Evolutionary conservation across 345 rosid genomes (phyloP), one percentile per base, ranked within the genome.

Genomic region (Litchi chinensis): DNA sequence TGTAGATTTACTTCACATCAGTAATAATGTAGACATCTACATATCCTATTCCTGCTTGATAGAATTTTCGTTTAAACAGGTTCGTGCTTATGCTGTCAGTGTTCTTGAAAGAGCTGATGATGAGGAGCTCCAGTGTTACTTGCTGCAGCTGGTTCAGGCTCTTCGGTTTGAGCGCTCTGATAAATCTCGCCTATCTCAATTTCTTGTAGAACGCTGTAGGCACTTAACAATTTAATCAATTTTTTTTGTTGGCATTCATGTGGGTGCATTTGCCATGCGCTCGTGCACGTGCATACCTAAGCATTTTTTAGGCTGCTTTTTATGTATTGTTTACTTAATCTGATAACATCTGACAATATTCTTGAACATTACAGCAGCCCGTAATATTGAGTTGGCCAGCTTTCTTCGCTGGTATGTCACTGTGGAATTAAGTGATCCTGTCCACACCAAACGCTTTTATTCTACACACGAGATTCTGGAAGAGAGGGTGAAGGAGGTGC

Each of bases 51-150:
- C 41, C 13, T 81, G 66, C 52, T 40, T 68, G 41, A 79, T 74
- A 75, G 76, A 64, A 46, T 46, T 69, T 59, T 39, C 65, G 43
- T 81, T 80, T 77, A 77, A 81, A 80, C 87, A 96, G 99, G 99
- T 96, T 73, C 97, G 98, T 82, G 99, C 98, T 80, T 94, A 92
- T 89, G 98, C 98, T 83, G 99, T 96, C 75, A 89, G 95, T 80
- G 95, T 96, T 83, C 97, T 95, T 82, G 98, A 91, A 83, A 90
- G 99, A 83, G 99, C 98, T 75, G 99, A 92, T 83, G 99, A 96
- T 84, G 99, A 92, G 81, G 99, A 96, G 80, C 97, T 96, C 69
- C 95, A 93, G 88, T 96, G 99, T 85, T 96, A 96, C 88, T 87
- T 96, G 82, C 97, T 96, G 85, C 98, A 96, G 83, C 81, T 96